phyloP scores from a whole-genome alignment of 352 stramenopile species.

The Sclerospora graminicola region DNA sequence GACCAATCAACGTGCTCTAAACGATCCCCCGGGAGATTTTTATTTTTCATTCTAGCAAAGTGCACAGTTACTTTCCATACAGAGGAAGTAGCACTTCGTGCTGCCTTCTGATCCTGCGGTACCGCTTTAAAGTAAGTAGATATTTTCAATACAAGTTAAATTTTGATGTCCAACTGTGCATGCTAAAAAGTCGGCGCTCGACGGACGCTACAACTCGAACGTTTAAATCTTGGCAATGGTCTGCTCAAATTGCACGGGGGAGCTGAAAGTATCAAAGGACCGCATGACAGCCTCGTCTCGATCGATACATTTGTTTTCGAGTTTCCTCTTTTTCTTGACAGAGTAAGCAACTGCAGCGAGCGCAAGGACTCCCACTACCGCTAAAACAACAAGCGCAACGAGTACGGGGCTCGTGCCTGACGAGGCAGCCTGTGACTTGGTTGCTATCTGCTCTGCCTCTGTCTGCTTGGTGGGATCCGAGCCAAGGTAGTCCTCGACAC shows the following conservation, averaged over 20 bases:
- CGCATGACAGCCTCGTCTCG: conserved; percentile 11
- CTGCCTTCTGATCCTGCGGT: too few relatives aligned
- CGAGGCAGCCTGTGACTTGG: not conserved
- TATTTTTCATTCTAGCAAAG: too few relatives aligned
- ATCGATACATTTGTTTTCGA: conserved; percentile 19
- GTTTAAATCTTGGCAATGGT: conserved; percentile 30
- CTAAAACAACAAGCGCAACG: conserved; percentile 11
- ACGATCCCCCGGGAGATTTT: too few relatives aligned
- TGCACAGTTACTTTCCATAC: too few relatives aligned
- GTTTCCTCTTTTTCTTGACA: conserved; percentile 22
- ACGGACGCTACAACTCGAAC: too few relatives aligned
- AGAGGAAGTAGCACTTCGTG: too few relatives aligned
- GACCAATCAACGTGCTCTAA: too few relatives aligned
- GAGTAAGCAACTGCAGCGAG: conserved; percentile 13
- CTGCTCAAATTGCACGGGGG: conserved; percentile 15
- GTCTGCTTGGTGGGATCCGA: conserved; percentile 9
- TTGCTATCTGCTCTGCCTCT: conserved; percentile 4
- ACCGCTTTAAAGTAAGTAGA: too few relatives aligned
- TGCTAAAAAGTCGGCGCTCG: too few relatives aligned
- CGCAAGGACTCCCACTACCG: conserved; percentile 13
- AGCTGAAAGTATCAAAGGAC: conserved; percentile 22
- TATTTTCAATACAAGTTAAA: too few relatives aligned
- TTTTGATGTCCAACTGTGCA: too few relatives aligned
- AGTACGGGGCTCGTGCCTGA: conserved; percentile 19
- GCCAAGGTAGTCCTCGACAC: conserved; percentile 9